Percentiles rank a stretch among this genome's conserved stretches.
Evolutionary conservation across 305 asterid genomes (phyloP).

Genomic region (Plantago coronopus): DNA sequence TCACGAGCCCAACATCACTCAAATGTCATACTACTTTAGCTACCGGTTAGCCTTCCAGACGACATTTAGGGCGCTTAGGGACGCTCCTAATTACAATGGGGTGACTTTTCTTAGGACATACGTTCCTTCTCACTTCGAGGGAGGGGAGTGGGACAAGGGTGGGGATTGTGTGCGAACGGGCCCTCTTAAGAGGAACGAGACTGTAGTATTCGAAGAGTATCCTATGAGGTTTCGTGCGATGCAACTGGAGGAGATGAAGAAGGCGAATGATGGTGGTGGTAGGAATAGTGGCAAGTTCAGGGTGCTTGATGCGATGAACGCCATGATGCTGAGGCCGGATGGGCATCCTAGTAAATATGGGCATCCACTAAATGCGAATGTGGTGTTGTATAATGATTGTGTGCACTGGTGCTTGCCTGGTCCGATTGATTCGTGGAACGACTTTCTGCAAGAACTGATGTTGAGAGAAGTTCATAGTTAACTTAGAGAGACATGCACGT

Average conservation of each 20-base stretch:
- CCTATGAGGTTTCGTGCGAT: constrained; percentile 30
- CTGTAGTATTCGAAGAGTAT: constrained; percentile 23
- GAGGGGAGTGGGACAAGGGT: constrained; percentile 32
- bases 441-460: constrained; percentile 48
- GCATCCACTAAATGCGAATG: constrained; percentile 18
- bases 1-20: constrained; percentile 3
- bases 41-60: constrained; percentile 6
- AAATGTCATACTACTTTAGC: not conserved
- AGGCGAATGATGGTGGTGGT: constrained; percentile 34
- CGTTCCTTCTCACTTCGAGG: constrained; percentile 47
- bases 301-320: constrained; percentile 29
- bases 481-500: too few relatives aligned
- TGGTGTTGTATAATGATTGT: constrained; percentile 54
- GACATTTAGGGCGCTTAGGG: constrained; percentile 1
- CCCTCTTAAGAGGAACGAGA: constrained; percentile 34
- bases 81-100: not conserved
- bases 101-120: constrained; percentile 29
- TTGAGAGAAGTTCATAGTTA: constrained; percentile 20
- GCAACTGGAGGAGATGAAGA: constrained; percentile 36
- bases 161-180: constrained; percentile 12
- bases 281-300: constrained; percentile 25
- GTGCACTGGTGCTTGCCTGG: constrained; percentile 95
- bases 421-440: constrained; percentile 77
- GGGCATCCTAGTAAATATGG: constrained; percentile 38
- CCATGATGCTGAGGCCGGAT: constrained; percentile 36